Base-by-base conservation (phyloP, 2,329 filamentous ascomycete species). In the Colletotrichum horii region DNA sequence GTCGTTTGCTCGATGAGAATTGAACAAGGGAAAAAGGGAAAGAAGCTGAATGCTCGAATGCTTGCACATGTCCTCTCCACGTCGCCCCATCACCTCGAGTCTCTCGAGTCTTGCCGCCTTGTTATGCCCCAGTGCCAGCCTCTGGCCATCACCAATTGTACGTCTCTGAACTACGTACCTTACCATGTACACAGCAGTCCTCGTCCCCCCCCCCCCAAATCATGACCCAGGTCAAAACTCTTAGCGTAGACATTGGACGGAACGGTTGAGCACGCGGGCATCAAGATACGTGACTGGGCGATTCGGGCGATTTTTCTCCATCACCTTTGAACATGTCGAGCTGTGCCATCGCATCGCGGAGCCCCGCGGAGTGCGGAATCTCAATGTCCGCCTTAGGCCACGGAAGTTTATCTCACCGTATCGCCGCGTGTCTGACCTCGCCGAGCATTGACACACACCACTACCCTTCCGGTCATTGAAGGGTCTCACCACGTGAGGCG, bases 401-500 rank as follows among this genome's bases (percentile, higher is more conserved):
- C n/a, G 58, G 22, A 30, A 28, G n/a, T 58, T 55, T 62, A 38
- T 38, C 34, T 38, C 34, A 16, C 34, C 34, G 34, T 38, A 38
- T 38, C 34, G 34, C 34, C 15, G 34, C 34, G 34, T 38, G 34
- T 8, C 34, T 38, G 34, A 38, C 34, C 34, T 38, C 15, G 16
- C 34, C 34, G 34, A 8, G 58, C 66, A 24, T 70, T 66, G 28
- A 36, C 48, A n/a, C 9, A 28, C 19, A n/a, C 70, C n/a, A n/a
- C 56, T 66, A 34, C 34, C 34, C 3, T 38, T 38, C 34, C 34
- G 15, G 69, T 58, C 48, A 36, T 24, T 28, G 43, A 70, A 71
- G 71, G 60, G 48, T 65, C 67, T 36, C 48, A 71, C 60, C 71
- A 66, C 71, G 71, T 65, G 67, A 74, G 71, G 66, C 66, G 43